These are phyloP conservation scores for Myotisia sp. DNA, from an alignment of 2,329 filamentous ascomycete species.

Conservation along the genomic window DNA sequence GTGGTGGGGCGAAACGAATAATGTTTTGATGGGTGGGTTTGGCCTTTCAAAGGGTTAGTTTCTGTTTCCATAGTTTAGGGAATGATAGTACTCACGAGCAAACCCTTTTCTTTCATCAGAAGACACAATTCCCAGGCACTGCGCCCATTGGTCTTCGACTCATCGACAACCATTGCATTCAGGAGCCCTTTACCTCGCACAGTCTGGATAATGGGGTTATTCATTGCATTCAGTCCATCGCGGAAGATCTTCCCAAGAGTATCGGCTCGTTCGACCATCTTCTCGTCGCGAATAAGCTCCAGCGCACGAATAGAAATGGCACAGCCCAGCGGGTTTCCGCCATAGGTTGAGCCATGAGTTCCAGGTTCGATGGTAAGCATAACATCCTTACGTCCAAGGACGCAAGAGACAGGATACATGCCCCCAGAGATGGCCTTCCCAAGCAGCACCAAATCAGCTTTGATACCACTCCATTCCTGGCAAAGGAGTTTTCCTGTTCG, in stretches of 20 bases:
- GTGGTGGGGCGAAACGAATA: conserved; percentile 88
- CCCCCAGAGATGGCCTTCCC: conserved; percentile 97
- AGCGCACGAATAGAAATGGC: conserved; percentile 90
- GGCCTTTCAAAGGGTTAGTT: conserved; percentile 43
- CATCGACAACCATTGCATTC: conserved; percentile 93
- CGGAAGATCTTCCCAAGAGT: conserved; percentile 71
- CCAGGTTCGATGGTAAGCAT: conserved; percentile 95
- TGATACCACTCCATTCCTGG: conserved; percentile 87
- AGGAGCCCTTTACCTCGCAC: conserved; percentile 87
- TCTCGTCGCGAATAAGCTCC: conserved; percentile 84
- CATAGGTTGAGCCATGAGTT: conserved; percentile 96
- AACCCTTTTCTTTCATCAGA: conserved; percentile 84
- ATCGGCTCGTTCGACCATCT: conserved; percentile 71
- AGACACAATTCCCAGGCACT: conserved; percentile 94
- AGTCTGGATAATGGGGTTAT: conserved; percentile 63
- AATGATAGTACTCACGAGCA: conserved; percentile 53
- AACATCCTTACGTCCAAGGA: conserved; percentile 73
- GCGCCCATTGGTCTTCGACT: conserved; percentile 68
- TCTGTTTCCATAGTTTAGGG: not conserved
- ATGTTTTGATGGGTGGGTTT: conserved; percentile 99
- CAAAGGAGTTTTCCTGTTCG: conserved; percentile 88
- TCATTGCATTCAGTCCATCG: conserved; percentile 57
- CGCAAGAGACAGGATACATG: conserved; percentile 96
- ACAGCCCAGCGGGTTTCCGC: conserved; percentile 88
- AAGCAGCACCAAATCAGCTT: conserved; percentile 84